Conservation (phyloP, 225 moss, liverwort and hornwort genomes). For the Straminergon stramineum region DNA sequence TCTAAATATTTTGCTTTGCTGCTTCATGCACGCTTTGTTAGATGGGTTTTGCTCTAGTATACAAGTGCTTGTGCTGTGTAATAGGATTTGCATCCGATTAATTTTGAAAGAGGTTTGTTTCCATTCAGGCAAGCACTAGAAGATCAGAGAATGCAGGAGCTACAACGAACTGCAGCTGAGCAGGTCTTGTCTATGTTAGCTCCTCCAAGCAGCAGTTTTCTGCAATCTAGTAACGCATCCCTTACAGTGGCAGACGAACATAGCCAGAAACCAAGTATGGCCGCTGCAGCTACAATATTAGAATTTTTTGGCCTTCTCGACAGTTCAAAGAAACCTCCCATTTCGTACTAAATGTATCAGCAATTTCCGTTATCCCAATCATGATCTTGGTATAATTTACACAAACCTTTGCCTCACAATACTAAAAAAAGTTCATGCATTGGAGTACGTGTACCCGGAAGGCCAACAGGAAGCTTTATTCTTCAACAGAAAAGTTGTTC, state of each 20-base stretch:
- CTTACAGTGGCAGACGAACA: constrained; percentile 1
- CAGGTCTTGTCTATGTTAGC: constrained; percentile 59
- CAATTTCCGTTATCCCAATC: not conserved
- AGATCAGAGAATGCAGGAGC: constrained; percentile 36
- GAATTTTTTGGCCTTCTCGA: constrained; percentile 32
- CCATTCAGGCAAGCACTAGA: constrained; percentile 52
- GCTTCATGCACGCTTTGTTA: not conserved
- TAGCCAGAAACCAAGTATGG: constrained; percentile 48
- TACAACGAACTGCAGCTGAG: constrained; percentile 35
- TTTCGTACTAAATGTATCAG: constrained; percentile 1
- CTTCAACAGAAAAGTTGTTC: not conserved
- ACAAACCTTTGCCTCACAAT: not conserved
- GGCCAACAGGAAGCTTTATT: not conserved
- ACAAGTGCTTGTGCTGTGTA: not conserved
- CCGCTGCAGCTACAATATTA: constrained; percentile 55
- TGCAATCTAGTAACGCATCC: constrained; percentile 1
- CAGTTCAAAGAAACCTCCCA: not conserved
- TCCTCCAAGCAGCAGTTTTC: constrained; percentile 32
- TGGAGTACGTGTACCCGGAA: not conserved
- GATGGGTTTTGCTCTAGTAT: not conserved
- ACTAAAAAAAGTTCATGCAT: not conserved
- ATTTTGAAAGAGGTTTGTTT: not conserved
- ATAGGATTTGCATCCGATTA: not conserved
- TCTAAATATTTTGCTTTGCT: not conserved
- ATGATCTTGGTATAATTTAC: not conserved